Percentiles rank a stretch among this genome's conserved stretches.
These are phyloP conservation scores for Phytopythium delawarense DNA, from an alignment of 352 stramenopile genomes.

Conservation along the genomic window DNA sequence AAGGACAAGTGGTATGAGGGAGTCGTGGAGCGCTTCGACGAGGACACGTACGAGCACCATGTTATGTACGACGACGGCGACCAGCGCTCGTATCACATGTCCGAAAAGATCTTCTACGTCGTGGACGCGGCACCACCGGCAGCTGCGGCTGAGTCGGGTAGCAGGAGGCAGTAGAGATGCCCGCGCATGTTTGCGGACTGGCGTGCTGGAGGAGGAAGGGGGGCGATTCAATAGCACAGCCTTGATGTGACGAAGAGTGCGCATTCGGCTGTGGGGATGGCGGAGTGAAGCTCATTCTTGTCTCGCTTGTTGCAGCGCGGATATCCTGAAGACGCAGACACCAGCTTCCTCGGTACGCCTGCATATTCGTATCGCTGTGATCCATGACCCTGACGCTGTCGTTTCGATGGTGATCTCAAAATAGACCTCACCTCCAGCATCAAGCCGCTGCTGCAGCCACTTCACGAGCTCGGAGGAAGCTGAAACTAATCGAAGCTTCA, in stretches of 20 bases:
- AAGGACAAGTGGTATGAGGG: constrained; percentile 90
- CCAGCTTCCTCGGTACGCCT: not conserved
- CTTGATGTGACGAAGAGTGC: not conserved
- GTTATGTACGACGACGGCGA: constrained; percentile 86
- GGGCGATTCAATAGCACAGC: not conserved
- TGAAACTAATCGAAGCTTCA: not conserved
- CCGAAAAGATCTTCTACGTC: constrained; percentile 86
- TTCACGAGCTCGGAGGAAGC: not conserved
- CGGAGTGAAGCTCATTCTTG: not conserved
- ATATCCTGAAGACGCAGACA: not conserved
- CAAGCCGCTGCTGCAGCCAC: not conserved
- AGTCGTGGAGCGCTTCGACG: constrained; percentile 69
- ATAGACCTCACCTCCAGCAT: not conserved
- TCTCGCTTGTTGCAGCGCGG: not conserved
- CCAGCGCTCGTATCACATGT: constrained; percentile 86
- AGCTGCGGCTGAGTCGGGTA: constrained; percentile 13
- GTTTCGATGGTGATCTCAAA: constrained; percentile 1
- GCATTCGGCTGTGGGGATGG: not conserved
- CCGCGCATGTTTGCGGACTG: not conserved
- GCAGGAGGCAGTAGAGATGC: not conserved
- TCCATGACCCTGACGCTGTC: not conserved
- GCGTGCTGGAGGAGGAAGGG: not conserved
- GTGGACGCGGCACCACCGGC: constrained; percentile 22
- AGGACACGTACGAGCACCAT: constrained; percentile 76
- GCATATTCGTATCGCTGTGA: not conserved